These are phyloP conservation scores for Basipetospora chlamydospora DNA, from an alignment of 2,329 filamentous ascomycete genomes.

Conservation along the genomic window DNA sequence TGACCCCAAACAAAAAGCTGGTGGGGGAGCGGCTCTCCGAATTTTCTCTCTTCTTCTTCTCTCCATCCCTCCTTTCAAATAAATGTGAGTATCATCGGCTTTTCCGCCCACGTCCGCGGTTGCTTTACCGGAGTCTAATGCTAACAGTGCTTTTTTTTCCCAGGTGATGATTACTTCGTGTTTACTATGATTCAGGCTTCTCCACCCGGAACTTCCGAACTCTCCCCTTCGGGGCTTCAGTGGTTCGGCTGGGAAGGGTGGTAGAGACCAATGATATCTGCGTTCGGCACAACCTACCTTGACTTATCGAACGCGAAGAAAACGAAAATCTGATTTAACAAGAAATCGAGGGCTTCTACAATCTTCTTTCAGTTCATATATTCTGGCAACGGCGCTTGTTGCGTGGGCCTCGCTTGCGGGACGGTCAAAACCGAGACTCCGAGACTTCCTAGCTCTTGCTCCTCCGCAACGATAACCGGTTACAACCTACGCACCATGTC, in stretches of 20 bases:
- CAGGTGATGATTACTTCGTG: slow-evolving; percentile 7
- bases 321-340: slow-evolving; percentile 6
- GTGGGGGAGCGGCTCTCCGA: neutral
- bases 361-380: neutral
- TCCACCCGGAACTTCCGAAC: slow-evolving; percentile 3
- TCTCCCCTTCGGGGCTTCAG: slow-evolving; percentile 6
- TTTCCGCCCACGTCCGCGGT: neutral
- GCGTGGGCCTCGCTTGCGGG: neutral
- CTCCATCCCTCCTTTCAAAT: slow-evolving; percentile 6
- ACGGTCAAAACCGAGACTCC: no score
- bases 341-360: slow-evolving; percentile 2
- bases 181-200: slow-evolving; percentile 3
- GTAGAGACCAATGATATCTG: slow-evolving; percentile 4
- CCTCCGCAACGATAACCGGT: no score
- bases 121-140: neutral
- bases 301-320: slow-evolving; percentile 6
- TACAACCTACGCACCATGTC: no score
- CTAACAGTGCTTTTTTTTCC: neutral
- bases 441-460: no score
- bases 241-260: slow-evolving; percentile 5
- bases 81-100: slow-evolving; percentile 5
- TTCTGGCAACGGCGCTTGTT: neutral
- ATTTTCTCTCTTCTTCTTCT: slow-evolving; percentile 2
- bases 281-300: slow-evolving; percentile 7
- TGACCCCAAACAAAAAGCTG: neutral